Percentiles rank a stretch among this genome's conserved stretches.
These are phyloP conservation scores for Fusarium sp. DNA, from an alignment of 2,329 filamentous ascomycete genomes.

Conservation along the genomic window DNA sequence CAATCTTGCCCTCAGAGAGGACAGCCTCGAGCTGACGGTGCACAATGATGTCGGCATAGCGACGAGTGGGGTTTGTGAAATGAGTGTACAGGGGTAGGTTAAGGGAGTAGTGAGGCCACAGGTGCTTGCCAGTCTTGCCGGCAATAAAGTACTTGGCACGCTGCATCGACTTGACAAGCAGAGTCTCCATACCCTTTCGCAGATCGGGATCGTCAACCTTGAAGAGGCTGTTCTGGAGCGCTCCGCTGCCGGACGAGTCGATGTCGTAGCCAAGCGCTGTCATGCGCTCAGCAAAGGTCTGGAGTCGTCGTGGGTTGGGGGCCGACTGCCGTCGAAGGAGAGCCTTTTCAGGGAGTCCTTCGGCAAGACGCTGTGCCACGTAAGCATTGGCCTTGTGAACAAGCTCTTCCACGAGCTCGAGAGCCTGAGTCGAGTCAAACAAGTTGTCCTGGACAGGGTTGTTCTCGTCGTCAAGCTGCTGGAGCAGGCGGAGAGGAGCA, in stretches of 20 bases:
- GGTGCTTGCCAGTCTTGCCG: conserved; percentile 80
- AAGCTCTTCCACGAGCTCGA: conserved; percentile 95
- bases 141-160: conserved; percentile 95
- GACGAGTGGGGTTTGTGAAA: conserved; percentile 94
- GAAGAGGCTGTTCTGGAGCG: conserved; percentile 94
- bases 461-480: conserved; percentile 97
- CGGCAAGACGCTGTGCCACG: conserved; percentile 85
- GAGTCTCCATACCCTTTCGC: conserved; percentile 97
- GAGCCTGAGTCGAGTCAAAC: conserved; percentile 88
- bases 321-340: conserved; percentile 87
- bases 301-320: conserved; percentile 88
- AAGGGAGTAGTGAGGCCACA: conserved; percentile 89
- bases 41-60: conserved; percentile 94
- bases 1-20: conserved; percentile 82
- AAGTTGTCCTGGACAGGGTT: conserved; percentile 97
- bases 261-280: conserved; percentile 89
- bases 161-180: conserved; percentile 94
- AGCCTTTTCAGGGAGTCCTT: conserved; percentile 89
- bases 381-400: conserved; percentile 92
- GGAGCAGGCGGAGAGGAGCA: conserved; percentile 86
- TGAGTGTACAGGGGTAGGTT: conserved; percentile 97
- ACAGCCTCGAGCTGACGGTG: conserved; percentile 93
- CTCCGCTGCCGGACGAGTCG: conserved; percentile 88
- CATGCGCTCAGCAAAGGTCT: conserved; percentile 95
- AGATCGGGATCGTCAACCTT: conserved; percentile 89